A percentile compares a stretch with the other conserved stretches of the same genome.
phyloP scores from a whole-genome alignment of 2,329 filamentous ascomycete genomes.

The Emericellopsis cladophorae region DNA sequence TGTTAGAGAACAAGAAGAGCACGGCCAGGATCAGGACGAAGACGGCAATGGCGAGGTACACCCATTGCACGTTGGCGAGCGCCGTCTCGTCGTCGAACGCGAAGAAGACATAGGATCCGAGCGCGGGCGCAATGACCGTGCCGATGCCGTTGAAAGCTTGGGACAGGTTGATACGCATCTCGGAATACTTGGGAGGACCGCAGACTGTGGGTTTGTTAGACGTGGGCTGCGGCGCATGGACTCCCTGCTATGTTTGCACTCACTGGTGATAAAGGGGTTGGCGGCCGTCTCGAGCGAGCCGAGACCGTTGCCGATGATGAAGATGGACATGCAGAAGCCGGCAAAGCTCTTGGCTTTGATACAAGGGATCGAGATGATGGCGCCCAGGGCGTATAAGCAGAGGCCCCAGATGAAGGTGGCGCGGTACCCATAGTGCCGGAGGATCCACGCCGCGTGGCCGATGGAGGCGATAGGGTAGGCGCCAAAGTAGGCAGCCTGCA shows the following conservation, averaged over 20 bases:
- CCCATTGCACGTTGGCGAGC: conserved; percentile 60
- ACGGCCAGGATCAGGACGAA: conserved; percentile 56
- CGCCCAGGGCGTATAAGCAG: conserved; percentile 50
- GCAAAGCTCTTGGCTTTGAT: conserved; percentile 53
- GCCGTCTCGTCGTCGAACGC: conserved; percentile 42
- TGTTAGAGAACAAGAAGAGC: conserved; percentile 53
- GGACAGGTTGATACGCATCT: conserved; percentile 62
- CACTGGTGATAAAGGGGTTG: conserved; percentile 57
- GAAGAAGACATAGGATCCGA: conserved; percentile 66
- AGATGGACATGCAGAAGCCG: conserved; percentile 61
- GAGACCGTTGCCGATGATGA: conserved; percentile 63
- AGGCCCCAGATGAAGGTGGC: conserved; percentile 59
- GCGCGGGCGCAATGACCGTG: conserved; percentile 46
- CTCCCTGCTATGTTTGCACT: background rate
- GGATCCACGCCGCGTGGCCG: conserved; percentile 48
- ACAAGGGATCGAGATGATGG: conserved; percentile 40
- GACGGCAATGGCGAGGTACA: conserved; percentile 59
- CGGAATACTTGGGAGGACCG: conserved; percentile 55
- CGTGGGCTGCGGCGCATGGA: no score
- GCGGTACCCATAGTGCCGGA: conserved; percentile 53
- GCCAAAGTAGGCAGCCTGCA: conserved; percentile 39
- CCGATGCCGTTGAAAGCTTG: conserved; percentile 70
- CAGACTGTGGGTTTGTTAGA: conserved; percentile 16
- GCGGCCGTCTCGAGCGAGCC: conserved; percentile 67
- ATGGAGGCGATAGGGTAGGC: conserved; percentile 60